phyloP scores from a whole-genome alignment of 1,139 yeast genomes.

The Candida albicans region DNA sequence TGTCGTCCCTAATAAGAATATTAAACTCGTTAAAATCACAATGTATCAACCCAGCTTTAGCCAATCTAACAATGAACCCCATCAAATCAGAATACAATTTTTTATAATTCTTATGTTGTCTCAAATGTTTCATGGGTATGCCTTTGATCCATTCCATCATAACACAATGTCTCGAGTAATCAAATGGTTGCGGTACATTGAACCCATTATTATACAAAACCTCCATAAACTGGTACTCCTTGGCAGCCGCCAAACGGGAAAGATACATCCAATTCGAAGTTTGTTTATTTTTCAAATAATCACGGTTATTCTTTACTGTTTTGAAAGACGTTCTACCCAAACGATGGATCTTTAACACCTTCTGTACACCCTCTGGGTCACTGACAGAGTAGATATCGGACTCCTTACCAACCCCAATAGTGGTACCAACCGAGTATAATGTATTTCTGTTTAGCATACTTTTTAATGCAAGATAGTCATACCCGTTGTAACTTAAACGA shows the following conservation, averaged over 20 bases:
- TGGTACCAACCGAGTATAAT: conserved; percentile 77
- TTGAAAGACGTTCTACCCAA: conserved; percentile 91
- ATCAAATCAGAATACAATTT: conserved; percentile 79
- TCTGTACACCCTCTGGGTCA: conserved; percentile 61
- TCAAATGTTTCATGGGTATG: conserved; percentile 81
- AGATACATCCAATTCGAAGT: conserved; percentile 88
- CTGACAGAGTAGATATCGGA: conserved; percentile 92
- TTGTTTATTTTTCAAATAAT: conserved; percentile 71
- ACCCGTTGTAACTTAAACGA: conserved; percentile 83
- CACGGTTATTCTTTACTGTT: conserved; percentile 91
- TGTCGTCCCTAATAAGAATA: conserved; percentile 75
- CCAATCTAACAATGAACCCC: conserved; percentile 82
- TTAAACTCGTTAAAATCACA: conserved; percentile 98
- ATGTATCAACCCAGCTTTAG: conserved; percentile 86
- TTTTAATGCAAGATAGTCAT: conserved; percentile 86
- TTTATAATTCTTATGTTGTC: conserved; percentile 65
- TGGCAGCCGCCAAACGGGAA: conserved; percentile 86
- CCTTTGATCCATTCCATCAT: conserved; percentile 92
- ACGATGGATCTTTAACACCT: conserved; percentile 86
- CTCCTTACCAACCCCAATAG: conserved; percentile 96
- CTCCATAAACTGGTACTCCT: conserved; percentile 86
- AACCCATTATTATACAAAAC: conserved; percentile 74
- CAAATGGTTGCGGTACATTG: conserved; percentile 84
- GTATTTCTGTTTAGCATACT: conserved; percentile 74
- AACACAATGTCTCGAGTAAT: conserved; percentile 86